These are phyloP conservation scores for Prunus yedoensis DNA, from an alignment of 331 rosid genomes.

Conservation along the genomic window DNA sequence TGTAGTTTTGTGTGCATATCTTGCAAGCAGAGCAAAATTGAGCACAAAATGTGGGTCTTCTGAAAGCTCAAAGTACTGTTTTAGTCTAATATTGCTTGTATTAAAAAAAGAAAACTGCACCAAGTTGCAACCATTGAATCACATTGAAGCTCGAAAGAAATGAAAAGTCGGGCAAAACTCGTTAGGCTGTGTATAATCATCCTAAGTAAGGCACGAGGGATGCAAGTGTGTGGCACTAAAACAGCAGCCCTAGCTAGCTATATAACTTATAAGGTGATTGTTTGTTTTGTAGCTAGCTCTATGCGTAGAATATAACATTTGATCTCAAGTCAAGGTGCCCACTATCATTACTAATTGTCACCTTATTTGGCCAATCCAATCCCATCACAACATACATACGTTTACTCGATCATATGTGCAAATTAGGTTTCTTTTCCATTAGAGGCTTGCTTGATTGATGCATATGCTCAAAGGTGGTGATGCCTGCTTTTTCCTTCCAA, in stretches of 20 bases:
- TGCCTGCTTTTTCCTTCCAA: not conserved
- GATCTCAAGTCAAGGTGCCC: not conserved
- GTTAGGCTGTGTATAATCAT: not conserved
- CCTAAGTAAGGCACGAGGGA: not conserved
- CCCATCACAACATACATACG: not conserved
- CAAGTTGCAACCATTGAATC: not conserved
- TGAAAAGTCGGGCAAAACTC: not conserved
- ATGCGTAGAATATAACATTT: not conserved
- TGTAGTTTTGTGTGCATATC: no score
- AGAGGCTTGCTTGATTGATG: no score
- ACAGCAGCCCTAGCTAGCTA: not conserved
- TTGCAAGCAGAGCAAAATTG: no score
- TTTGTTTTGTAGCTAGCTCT: not conserved
- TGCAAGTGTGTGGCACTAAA: not conserved
- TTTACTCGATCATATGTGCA: not conserved
- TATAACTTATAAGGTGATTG: no score
- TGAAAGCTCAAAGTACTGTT: no score
- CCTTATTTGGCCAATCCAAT: not conserved
- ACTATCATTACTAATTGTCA: not conserved
- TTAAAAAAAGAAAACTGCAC: not conserved
- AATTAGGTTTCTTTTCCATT: not conserved
- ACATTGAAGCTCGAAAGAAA: constrained; percentile 2
- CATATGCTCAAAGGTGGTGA: not conserved
- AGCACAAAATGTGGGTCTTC: no score
- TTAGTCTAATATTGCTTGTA: no score